Conservation (phyloP, 1,284 basidiomycete species). For the Kalmanozyma brasiliensis region DNA sequence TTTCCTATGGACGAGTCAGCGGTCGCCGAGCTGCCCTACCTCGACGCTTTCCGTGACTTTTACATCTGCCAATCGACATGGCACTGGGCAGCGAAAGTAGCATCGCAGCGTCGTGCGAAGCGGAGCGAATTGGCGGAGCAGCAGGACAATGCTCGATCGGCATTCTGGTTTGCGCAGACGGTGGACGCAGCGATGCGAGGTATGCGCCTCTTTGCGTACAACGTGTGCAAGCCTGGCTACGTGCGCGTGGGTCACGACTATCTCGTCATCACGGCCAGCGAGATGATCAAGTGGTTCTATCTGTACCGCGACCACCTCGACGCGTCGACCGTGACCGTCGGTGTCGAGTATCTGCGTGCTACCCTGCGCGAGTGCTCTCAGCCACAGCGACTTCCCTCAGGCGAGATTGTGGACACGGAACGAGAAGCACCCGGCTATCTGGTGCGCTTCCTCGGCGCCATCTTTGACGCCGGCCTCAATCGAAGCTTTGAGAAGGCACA, state of each 20-base stretch:
- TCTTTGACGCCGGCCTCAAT: slow-evolving; percentile 39
- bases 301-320: slow-evolving; percentile 44
- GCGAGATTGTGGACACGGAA: slow-evolving; percentile 45
- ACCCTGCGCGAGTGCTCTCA: slow-evolving; percentile 32
- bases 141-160: slow-evolving; percentile 22
- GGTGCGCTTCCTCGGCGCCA: slow-evolving; percentile 33
- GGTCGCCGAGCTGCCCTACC: slow-evolving; percentile 37
- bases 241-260: slow-evolving; percentile 48
- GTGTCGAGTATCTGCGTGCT: slow-evolving; percentile 27
- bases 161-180: slow-evolving; percentile 44
- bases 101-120: not conserved
- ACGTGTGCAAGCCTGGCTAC: slow-evolving; percentile 41
- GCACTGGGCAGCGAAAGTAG: slow-evolving; percentile 44
- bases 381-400: slow-evolving; percentile 36
- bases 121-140: slow-evolving; percentile 19
- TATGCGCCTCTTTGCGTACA: slow-evolving; percentile 28
- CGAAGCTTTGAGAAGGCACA: slow-evolving; percentile 35
- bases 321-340: slow-evolving; percentile 18
- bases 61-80: slow-evolving; percentile 45
- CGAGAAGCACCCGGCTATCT: slow-evolving; percentile 48
- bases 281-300: slow-evolving; percentile 45
- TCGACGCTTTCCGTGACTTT: slow-evolving; percentile 41
- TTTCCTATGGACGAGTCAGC: slow-evolving; percentile 49
- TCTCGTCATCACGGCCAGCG: slow-evolving; percentile 41
- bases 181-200: slow-evolving; percentile 35